phyloP scores from a whole-genome alignment of 2,329 filamentous ascomycete species.

The Aspergillus sp. region DNA sequence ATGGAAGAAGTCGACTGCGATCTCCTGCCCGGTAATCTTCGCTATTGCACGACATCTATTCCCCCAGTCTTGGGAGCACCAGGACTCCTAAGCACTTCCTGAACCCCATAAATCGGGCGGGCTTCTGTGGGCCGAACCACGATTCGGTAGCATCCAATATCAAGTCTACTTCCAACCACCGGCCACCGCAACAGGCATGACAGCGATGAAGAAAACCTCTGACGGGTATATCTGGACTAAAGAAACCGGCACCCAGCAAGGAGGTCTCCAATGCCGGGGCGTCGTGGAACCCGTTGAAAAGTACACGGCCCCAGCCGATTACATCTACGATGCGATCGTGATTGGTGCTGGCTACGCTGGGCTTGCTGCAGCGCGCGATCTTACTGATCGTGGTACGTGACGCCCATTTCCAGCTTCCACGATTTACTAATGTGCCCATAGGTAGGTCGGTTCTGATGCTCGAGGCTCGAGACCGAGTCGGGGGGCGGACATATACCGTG shows the following conservation, averaged over 20 bases:
- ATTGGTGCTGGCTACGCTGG: conserved; percentile 33
- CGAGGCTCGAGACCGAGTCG: conserved; percentile 49
- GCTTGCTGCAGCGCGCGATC: conserved; percentile 28
- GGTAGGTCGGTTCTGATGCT: conserved; percentile 32
- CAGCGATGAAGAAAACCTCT: background rate
- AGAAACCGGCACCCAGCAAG: background rate
- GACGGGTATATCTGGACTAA: conserved; percentile 5
- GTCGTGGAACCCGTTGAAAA: conserved; percentile 4
- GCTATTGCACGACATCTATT: too few relatives aligned
- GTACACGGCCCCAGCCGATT: background rate
- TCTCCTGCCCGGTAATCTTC: too few relatives aligned
- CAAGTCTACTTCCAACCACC: too few relatives aligned
- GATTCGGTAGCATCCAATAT: too few relatives aligned
- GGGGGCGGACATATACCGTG: conserved; percentile 32
- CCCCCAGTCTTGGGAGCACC: too few relatives aligned
- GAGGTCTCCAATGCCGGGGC: conserved; percentile 1
- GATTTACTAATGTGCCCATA: background rate
- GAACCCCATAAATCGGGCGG: too few relatives aligned
- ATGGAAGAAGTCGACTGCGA: too few relatives aligned
- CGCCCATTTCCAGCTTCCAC: background rate
- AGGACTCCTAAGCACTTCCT: too few relatives aligned
- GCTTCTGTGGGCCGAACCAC: too few relatives aligned
- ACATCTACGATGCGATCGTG: conserved; percentile 22
- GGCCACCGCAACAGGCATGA: too few relatives aligned
- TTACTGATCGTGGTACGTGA: conserved; percentile 14